Base-by-base conservation (phyloP, 345 rosid species). In the Sonneratia alba region DNA sequence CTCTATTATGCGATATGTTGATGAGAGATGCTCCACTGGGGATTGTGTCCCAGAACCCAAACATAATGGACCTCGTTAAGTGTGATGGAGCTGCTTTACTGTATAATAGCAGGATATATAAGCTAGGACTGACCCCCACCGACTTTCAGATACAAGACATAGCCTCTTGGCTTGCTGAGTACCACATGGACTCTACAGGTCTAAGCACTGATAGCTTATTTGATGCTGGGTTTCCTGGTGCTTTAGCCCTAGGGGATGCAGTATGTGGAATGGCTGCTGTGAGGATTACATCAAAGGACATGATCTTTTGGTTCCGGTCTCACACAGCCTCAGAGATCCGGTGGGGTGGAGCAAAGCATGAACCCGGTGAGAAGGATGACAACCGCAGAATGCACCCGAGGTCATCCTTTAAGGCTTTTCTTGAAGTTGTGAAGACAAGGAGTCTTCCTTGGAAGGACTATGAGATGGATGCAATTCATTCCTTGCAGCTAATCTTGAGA, bases 221-320 rank as follows among this genome's bases (percentile, higher is more conserved):
- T 74, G 98, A 94, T 74, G 98, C 98, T 3, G 97, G 98, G 24
- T 94, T 83, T 76, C 90, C 88, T 0, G 88, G 87, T 71, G 94
- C 97, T 57, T 77, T 85, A 57, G 69, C 87, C 78, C 85, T 91
- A 38, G 96, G 84, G 38, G 88, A 89, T 74, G 75, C 80, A 22
- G 92, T 89, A n/a, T 94, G 98, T 74, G 97, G 98, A 66, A 94
- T 94, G 98, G 98, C 96, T 34, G 97, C 97, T 53, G 98, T 91
- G 82, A 89, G 90, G 79, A 88, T 94, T 79, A 82, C 88, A 55
- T 67, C 86, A 24, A 86, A 77, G 78, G 95, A 94, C 80, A 76
- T 86, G 77, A 86, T 94, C 19, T 94, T 94, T 79, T 94, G 98
- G 98, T 94, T 94, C 81, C 90, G 98, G 43, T 87, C 93, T 49